Percentiles rank a stretch among this genome's conserved stretches.
These are phyloP conservation scores for Sporobolomyces pararoseus DNA, from an alignment of 768 basidiomycete genomes.

Conservation along the genomic window DNA sequence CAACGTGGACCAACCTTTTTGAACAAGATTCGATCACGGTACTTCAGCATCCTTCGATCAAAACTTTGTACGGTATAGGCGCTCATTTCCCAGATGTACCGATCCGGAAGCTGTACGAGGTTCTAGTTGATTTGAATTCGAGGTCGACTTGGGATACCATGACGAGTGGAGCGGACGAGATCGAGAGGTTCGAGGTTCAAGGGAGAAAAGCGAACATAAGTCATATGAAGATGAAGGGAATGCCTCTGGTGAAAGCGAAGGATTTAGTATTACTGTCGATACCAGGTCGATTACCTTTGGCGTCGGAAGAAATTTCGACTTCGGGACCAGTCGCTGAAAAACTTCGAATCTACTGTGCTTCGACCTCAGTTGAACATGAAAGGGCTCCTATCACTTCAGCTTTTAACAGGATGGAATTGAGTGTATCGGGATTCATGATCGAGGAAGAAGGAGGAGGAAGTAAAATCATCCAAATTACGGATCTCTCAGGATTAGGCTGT, in stretches of 20 bases:
- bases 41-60: constrained; percentile 36
- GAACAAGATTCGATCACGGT: constrained; percentile 28
- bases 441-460: constrained; percentile 37
- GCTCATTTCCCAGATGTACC: constrained; percentile 36
- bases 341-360: constrained; percentile 23
- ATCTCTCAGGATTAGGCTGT: constrained; percentile 42
- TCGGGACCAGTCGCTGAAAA: not conserved
- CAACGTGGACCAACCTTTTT: constrained; percentile 32
- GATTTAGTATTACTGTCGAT: constrained; percentile 44
- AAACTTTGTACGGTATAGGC: constrained; percentile 37
- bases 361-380: constrained; percentile 39
- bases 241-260: constrained; percentile 42
- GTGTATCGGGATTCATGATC: constrained; percentile 41
- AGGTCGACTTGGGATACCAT: constrained; percentile 40
- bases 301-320: not conserved
- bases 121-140: constrained; percentile 18
- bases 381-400: constrained; percentile 14
- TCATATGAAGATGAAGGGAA: constrained; percentile 43
- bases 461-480: constrained; percentile 42
- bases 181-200: constrained; percentile 35
- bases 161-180: constrained; percentile 26
- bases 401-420: constrained; percentile 43
- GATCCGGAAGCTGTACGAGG: constrained; percentile 38
- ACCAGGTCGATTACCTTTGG: constrained; percentile 26
- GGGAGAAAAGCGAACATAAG: constrained; percentile 28